These are phyloP conservation scores for Fennellomyces sp. DNA, from an alignment of 371 early-diverging fungal species.

Conservation along the genomic window DNA sequence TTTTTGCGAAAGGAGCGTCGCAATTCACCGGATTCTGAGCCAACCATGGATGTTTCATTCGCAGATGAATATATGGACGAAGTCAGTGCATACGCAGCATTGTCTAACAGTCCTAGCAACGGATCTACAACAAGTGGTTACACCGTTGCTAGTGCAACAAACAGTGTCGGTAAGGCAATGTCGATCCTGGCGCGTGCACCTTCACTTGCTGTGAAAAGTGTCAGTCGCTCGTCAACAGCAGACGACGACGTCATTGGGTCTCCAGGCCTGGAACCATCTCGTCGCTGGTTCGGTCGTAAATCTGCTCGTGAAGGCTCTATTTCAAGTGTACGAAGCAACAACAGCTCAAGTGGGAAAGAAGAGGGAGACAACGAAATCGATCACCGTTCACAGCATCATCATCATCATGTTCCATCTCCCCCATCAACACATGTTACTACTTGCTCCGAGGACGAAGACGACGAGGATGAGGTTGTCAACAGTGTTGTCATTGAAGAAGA, in stretches of 20 bases:
- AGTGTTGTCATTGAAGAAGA: neutral
- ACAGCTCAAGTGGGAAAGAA: conserved; percentile 9
- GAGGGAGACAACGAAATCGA: neutral
- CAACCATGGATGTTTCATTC: conserved; percentile 26
- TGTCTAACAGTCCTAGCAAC: too few species aligned
- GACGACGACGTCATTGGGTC: conserved; percentile 14
- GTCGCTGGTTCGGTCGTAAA: conserved; percentile 15
- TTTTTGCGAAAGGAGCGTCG: conserved; percentile 48
- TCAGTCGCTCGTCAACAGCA: neutral
- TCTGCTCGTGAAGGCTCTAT: conserved; percentile 29
- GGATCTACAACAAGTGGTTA: conserved; percentile 1
- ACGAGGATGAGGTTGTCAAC: neutral
- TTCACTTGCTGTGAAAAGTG: conserved; percentile 19
- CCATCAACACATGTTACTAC: neutral
- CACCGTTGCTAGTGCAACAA: conserved; percentile 8
- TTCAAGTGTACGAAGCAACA: conserved; percentile 19
- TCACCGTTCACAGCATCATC: neutral
- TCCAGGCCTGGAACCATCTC: conserved; percentile 10
- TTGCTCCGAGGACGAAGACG: conserved; percentile 7
- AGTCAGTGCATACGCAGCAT: conserved; percentile 20
- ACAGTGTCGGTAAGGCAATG: conserved; percentile 21
- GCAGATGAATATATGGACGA: conserved; percentile 40
- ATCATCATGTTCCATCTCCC: neutral
- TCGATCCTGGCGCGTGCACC: conserved; percentile 22
- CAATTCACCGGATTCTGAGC: neutral